Evolutionary conservation across 2,329 filamentous ascomycete species (phyloP).

Genomic region (Aspergillus chevalieri): DNA sequence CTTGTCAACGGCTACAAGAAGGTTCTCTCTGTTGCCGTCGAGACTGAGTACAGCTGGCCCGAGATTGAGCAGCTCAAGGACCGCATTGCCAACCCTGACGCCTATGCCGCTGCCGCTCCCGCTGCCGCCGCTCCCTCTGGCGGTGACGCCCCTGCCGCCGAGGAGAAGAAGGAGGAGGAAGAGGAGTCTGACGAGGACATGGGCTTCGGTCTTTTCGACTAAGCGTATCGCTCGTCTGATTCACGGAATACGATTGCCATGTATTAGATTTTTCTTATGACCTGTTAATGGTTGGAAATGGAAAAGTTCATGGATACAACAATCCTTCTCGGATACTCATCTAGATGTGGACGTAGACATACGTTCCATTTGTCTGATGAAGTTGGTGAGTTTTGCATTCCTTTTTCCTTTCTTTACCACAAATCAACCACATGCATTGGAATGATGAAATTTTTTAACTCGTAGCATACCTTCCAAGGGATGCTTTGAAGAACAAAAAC

Average conservation of each 20-base stretch:
- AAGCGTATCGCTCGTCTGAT: slow-evolving; percentile 30
- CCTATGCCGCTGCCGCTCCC: slow-evolving; percentile 80
- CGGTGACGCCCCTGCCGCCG: slow-evolving; percentile 46
- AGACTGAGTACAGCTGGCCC: slow-evolving; percentile 89
- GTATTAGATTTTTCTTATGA: slow-evolving; percentile 31
- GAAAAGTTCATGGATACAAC: slow-evolving; percentile 18
- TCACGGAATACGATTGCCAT: slow-evolving; percentile 27
- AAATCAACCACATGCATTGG: slow-evolving; percentile 19
- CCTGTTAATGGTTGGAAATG: slow-evolving; percentile 29
- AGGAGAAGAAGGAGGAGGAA: slow-evolving; percentile 58
- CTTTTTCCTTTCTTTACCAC: slow-evolving; percentile 4
- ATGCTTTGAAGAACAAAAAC: slow-evolving; percentile 52
- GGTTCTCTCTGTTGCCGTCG: slow-evolving; percentile 73
- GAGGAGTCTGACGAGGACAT: slow-evolving; percentile 59
- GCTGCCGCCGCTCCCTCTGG: slow-evolving; percentile 53
- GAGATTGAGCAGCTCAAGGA: slow-evolving; percentile 98
- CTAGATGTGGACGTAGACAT: slow-evolving; percentile 29
- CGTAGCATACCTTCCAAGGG: slow-evolving; percentile 41
- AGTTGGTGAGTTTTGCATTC: slow-evolving; percentile 19
- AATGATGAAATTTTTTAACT: slow-evolving; percentile 66
- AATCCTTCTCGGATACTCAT: slow-evolving; percentile 9
- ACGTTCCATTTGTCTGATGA: slow-evolving; percentile 25
- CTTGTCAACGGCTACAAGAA: slow-evolving; percentile 99
- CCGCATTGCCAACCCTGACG: slow-evolving; percentile 97
- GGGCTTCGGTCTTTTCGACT: slow-evolving; percentile 76